These are phyloP conservation scores for Zangia roseola DNA, from an alignment of 768 basidiomycete species.

Conservation along the genomic window DNA sequence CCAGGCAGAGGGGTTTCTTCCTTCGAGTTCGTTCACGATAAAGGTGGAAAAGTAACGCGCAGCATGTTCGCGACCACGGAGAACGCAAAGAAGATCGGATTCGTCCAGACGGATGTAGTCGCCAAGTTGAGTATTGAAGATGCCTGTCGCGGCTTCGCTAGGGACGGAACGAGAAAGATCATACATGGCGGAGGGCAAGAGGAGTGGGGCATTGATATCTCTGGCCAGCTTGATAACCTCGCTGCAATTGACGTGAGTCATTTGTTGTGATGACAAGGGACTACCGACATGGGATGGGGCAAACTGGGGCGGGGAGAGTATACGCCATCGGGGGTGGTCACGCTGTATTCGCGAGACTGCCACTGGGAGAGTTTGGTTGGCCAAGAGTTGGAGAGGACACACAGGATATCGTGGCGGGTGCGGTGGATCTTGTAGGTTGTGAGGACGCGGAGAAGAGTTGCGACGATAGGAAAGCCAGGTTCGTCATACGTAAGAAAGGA, in stretches of 20 bases:
- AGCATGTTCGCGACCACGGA: constrained; percentile 70
- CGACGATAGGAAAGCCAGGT: constrained; percentile 51
- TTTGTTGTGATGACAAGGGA: background rate
- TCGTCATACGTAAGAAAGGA: constrained; percentile 47
- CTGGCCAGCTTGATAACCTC: constrained; percentile 67
- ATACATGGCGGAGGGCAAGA: constrained; percentile 77
- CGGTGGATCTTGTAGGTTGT: constrained; percentile 63
- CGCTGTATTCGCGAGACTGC: constrained; percentile 64
- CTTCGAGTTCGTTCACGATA: constrained; percentile 71
- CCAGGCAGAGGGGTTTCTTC: constrained; percentile 47
- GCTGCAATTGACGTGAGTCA: constrained; percentile 34
- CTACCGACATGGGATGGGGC: constrained; percentile 68
- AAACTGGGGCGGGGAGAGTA: constrained; percentile 55
- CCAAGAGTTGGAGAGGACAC: constrained; percentile 53
- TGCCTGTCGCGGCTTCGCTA: constrained; percentile 57
- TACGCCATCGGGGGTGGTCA: constrained; percentile 46
- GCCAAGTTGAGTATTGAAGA: constrained; percentile 37
- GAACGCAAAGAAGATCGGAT: constrained; percentile 55
- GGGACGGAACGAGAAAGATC: constrained; percentile 71
- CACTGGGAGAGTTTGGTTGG: constrained; percentile 61
- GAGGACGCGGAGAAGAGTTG: constrained; percentile 58
- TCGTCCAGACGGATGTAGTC: constrained; percentile 42
- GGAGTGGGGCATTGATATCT: constrained; percentile 50
- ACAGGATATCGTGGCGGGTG: constrained; percentile 57
- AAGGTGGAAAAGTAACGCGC: constrained; percentile 77